Evolutionary conservation across 306 rosid species (phyloP).

Genomic region (Vicia villosa): DNA sequence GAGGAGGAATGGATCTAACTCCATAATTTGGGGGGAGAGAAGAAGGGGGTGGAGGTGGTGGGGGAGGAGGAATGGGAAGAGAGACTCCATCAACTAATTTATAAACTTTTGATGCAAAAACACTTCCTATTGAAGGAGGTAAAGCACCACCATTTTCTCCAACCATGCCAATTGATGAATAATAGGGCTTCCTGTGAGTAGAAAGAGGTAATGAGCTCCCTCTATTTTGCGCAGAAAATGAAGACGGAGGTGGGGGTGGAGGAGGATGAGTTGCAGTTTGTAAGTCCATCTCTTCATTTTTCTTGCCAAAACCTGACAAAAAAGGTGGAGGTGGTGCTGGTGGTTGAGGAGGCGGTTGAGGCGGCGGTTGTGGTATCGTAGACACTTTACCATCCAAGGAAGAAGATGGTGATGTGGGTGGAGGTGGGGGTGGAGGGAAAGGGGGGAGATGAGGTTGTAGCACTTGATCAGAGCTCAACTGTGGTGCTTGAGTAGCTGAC

Average conservation of each 20-base stretch:
- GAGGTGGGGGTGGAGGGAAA: conserved; percentile 3
- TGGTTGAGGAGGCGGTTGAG: conserved; percentile 28
- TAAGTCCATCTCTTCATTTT: conserved; percentile 20
- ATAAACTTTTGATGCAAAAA: conserved; percentile 29
- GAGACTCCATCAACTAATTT: conserved; percentile 29
- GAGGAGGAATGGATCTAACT: conserved; percentile 7
- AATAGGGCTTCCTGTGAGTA: conserved; percentile 32
- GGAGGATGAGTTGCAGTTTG: conserved; percentile 32
- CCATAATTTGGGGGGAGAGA: conserved; percentile 23
- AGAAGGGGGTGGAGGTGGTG: not conserved
- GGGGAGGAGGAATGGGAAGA: conserved; percentile 11
- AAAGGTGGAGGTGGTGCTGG: conserved; percentile 22
- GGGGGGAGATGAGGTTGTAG: conserved; percentile 37
- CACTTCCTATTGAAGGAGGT: conserved; percentile 32
- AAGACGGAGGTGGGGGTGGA: conserved; percentile 39
- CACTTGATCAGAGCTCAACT: conserved; percentile 33
- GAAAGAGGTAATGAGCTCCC: conserved; percentile 36
- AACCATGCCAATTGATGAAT: conserved; percentile 36
- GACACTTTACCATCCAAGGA: conserved; percentile 18
- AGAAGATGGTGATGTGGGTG: conserved; percentile 31
- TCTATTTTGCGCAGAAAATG: conserved; percentile 23
- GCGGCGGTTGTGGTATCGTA: conserved; percentile 29
- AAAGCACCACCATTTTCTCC: conserved; percentile 21
- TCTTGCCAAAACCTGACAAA: conserved; percentile 18
- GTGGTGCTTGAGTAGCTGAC: conserved; percentile 29